Evolutionary conservation across 192 early-diverging fungal species (phyloP).

Genomic region (Backusella tuberculispora): DNA sequence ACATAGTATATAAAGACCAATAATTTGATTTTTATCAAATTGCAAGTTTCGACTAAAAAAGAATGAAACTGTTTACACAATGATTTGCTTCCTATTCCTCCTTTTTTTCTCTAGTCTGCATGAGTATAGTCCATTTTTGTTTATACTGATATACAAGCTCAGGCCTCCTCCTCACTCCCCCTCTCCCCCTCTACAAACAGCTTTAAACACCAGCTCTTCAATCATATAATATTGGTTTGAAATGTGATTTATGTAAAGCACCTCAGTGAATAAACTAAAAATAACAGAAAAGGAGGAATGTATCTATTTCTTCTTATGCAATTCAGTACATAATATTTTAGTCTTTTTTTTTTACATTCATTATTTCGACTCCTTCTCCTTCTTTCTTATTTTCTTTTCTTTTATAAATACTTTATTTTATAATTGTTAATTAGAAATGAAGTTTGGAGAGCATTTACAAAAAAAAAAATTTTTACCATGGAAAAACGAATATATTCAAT

Average conservation of each 20-base stretch:
- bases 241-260: conserved; percentile 16
- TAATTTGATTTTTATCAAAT: neutral
- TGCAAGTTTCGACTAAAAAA: neutral
- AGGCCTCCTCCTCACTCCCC: neutral
- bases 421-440: conserved; percentile 11
- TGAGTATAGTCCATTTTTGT: neutral
- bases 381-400: conserved; percentile 12
- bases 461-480: conserved; percentile 26
- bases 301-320: neutral
- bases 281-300: neutral
- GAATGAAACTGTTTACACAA: neutral
- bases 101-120: neutral
- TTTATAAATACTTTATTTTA: neutral
- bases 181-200: conserved; percentile 11
- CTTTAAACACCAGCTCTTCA: neutral
- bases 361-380: neutral
- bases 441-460: conserved; percentile 26
- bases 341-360: neutral
- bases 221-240: neutral
- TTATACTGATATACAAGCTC: neutral
- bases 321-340: neutral
- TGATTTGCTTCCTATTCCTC: neutral
- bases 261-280: neutral
- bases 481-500: conserved; percentile 28
- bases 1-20: neutral